Evolutionary conservation across 1,139 yeast species (phyloP).

Genomic region (Wickerhamomyces sp.): DNA sequence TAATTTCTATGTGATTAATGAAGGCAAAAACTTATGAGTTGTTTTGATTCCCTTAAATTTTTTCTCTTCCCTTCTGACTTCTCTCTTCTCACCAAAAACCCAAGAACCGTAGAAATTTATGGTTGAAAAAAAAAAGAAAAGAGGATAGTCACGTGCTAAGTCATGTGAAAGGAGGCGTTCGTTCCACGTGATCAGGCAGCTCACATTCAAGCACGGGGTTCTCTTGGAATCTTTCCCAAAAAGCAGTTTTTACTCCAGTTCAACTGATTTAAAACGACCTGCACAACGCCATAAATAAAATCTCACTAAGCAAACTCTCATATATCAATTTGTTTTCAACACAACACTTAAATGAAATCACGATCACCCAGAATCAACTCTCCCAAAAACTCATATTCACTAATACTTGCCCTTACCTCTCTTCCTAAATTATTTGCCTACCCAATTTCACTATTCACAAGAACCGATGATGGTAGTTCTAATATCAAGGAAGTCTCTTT

Average conservation of each 20-base stretch:
- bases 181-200: too few species aligned
- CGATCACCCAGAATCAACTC: constrained; percentile 1
- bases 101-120: too few species aligned
- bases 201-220: too few species aligned
- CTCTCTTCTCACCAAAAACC: background rate
- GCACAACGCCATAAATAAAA: background rate
- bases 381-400: background rate
- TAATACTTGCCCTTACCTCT: background rate
- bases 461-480: background rate
- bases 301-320: too few species aligned
- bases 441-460: constrained; percentile 2
- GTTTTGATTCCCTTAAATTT: background rate
- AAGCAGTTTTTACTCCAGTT: too few species aligned
- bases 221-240: too few species aligned
- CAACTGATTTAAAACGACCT: background rate
- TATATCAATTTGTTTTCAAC: background rate
- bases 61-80: background rate
- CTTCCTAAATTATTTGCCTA: constrained; percentile 4
- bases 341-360: background rate
- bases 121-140: too few species aligned
- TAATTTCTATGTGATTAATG: too few species aligned
- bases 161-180: too few species aligned
- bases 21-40: too few species aligned
- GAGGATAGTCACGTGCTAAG: too few species aligned
- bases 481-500: constrained; percentile 3